A percentile compares a stretch with the other conserved stretches of the same genome.
phyloP scores from a whole-genome alignment of 495 filamentous ascomycete genomes.

The Hypoxylon rickii region DNA sequence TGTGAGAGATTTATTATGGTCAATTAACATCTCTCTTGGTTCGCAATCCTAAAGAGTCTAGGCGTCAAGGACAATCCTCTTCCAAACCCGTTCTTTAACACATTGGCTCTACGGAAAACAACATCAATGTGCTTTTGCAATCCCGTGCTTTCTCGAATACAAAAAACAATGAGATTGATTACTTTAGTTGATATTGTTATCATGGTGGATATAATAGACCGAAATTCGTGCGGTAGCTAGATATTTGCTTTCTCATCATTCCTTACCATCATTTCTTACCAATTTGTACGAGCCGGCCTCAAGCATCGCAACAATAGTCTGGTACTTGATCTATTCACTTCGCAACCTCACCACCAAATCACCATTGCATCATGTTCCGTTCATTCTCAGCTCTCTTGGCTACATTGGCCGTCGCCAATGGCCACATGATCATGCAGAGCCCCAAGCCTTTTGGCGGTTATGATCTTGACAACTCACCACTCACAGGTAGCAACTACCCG shows the following conservation, averaged over 20 bases:
- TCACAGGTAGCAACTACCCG: constrained; percentile 74
- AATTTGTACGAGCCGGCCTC: constrained; percentile 16
- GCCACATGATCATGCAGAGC: constrained; percentile 72
- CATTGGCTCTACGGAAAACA: not conserved
- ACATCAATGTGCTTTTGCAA: not conserved
- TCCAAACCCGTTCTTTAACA: not conserved
- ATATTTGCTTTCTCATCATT: no score
- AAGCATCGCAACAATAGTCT: constrained; percentile 9
- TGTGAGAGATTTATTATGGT: no score
- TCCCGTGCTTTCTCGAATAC: constrained; percentile 11
- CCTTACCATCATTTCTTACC: not conserved
- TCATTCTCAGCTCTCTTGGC: constrained; percentile 6
- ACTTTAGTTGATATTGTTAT: not conserved
- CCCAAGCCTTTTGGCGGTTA: constrained; percentile 70
- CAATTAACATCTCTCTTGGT: no score
- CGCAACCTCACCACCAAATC: no score
- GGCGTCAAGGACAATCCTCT: not conserved
- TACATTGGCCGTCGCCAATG: constrained; percentile 53
- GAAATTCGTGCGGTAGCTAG: no score
- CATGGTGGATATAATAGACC: no score
- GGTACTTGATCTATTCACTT: not conserved
- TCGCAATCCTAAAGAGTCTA: no score
- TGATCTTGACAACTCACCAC: constrained; percentile 53
- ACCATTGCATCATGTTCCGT: not conserved
- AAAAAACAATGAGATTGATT: constrained; percentile 2